phyloP scores from a whole-genome alignment of 306 rosid genomes.

The Castanea mollissima region DNA sequence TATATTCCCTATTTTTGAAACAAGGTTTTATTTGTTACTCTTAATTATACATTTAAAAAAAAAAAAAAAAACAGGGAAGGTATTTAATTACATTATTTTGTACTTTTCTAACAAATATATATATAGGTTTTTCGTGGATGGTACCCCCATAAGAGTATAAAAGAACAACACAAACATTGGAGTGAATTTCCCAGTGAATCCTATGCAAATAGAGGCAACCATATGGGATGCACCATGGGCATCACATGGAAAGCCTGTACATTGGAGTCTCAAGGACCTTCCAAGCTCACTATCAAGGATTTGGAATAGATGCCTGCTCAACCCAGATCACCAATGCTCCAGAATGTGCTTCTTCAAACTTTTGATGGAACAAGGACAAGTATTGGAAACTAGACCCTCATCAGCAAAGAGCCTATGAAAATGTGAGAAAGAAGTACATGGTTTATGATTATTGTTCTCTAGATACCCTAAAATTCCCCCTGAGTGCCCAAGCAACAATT shows the following conservation, averaged over 20 bases:
- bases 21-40: too few relatives aligned
- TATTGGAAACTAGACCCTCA: slow-evolving; percentile 2
- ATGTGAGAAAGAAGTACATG: slow-evolving; percentile 22
- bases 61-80: too few relatives aligned
- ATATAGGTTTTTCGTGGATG: slow-evolving; percentile 25
- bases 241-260: not conserved
- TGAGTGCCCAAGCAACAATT: too few relatives aligned
- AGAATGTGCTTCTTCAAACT: slow-evolving; percentile 3
- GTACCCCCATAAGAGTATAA: slow-evolving; percentile 25
- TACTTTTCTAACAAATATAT: not conserved
- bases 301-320: slow-evolving; percentile 13
- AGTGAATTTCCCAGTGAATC: slow-evolving; percentile 16
- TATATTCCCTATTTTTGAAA: too few relatives aligned
- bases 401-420: not conserved
- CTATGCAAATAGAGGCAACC: slow-evolving; percentile 18
- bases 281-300: slow-evolving; percentile 17
- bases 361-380: slow-evolving; percentile 15
- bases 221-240: slow-evolving; percentile 33
- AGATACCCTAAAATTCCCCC: not conserved
- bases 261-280: slow-evolving; percentile 28
- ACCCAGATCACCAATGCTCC: not conserved
- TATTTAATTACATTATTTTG: not conserved
- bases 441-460: slow-evolving; percentile 23
- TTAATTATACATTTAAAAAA: too few relatives aligned
- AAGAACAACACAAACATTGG: slow-evolving; percentile 2